phyloP scores from a whole-genome alignment of 192 early-diverging fungal genomes.

The Hyaloraphidium curvatum region DNA sequence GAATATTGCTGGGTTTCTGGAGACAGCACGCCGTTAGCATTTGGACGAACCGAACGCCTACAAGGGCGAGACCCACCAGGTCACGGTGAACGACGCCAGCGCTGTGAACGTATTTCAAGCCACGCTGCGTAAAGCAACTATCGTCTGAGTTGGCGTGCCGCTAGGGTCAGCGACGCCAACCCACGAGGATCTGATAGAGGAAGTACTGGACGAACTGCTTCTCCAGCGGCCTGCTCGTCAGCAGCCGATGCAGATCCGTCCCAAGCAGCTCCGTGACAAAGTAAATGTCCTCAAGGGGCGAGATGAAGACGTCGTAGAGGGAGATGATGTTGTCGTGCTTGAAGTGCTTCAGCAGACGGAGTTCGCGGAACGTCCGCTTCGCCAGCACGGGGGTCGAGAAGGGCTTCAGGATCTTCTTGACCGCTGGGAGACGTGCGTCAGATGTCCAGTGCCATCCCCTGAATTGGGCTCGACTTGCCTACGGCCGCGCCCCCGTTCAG shows the following conservation, averaged over 20 bases:
- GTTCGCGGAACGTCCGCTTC: constrained; percentile 88
- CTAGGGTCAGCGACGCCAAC: constrained; percentile 6
- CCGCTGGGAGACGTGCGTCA: constrained; percentile 27
- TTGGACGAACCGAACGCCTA: too few species aligned
- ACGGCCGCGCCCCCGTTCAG: neutral
- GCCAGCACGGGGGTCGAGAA: constrained; percentile 81
- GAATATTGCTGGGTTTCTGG: constrained; percentile 83
- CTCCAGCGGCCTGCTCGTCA: constrained; percentile 74
- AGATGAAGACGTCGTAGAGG: constrained; percentile 70
- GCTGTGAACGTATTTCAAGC: constrained; percentile 83
- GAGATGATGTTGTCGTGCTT: constrained; percentile 69
- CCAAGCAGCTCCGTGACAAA: constrained; percentile 93
- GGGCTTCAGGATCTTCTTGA: constrained; percentile 94
- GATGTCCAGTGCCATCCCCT: neutral
- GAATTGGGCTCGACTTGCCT: neutral
- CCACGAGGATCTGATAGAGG: constrained; percentile 79
- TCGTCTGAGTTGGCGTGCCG: too few species aligned
- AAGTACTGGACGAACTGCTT: constrained; percentile 96
- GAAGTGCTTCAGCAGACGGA: constrained; percentile 81
- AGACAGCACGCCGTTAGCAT: too few species aligned
- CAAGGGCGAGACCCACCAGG: constrained; percentile 50
- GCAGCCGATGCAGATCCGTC: constrained; percentile 83
- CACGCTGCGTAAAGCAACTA: constrained; percentile 27
- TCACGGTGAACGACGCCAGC: constrained; percentile 92
- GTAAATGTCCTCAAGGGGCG: constrained; percentile 79